Evolutionary conservation across 176 grass and related monocot genomes (phyloP).

Genomic region (Carex parvula): DNA sequence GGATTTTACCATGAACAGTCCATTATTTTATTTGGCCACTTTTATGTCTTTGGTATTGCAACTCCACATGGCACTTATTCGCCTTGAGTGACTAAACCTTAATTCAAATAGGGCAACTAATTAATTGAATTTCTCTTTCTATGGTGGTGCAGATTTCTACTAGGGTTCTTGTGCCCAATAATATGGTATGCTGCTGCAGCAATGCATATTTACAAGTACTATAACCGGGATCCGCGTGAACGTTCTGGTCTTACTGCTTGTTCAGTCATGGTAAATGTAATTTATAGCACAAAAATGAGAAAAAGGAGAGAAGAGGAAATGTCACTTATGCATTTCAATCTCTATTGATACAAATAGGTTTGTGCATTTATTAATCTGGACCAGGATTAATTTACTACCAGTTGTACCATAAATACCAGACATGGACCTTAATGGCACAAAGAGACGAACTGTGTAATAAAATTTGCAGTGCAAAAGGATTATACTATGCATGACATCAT

Average conservation of each 20-base stretch:
- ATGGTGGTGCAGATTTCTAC: constrained; percentile 69
- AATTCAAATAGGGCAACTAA: neutral
- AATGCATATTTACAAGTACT: constrained; percentile 77
- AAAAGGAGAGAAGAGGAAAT: neutral
- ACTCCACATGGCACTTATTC: neutral
- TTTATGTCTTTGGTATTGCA: neutral
- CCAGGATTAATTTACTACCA: neutral
- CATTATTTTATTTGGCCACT: constrained; percentile 3
- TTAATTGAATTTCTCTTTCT: neutral
- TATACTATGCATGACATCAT: neutral
- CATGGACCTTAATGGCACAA: neutral
- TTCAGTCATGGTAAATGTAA: constrained; percentile 55
- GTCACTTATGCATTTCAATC: neutral
- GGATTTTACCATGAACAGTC: neutral
- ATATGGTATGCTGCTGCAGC: constrained; percentile 70
- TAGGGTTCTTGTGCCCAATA: constrained; percentile 90
- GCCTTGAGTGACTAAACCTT: neutral
- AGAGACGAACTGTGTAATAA: neutral
- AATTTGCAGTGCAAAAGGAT: neutral
- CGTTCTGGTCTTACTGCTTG: constrained; percentile 83
- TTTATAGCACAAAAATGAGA: neutral
- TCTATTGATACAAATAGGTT: neutral
- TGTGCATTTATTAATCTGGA: neutral
- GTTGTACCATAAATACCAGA: neutral
- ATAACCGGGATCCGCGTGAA: constrained; percentile 83